Base-by-base conservation (phyloP, 495 filamentous ascomycete species). In the Penicillium malachiteum region DNA sequence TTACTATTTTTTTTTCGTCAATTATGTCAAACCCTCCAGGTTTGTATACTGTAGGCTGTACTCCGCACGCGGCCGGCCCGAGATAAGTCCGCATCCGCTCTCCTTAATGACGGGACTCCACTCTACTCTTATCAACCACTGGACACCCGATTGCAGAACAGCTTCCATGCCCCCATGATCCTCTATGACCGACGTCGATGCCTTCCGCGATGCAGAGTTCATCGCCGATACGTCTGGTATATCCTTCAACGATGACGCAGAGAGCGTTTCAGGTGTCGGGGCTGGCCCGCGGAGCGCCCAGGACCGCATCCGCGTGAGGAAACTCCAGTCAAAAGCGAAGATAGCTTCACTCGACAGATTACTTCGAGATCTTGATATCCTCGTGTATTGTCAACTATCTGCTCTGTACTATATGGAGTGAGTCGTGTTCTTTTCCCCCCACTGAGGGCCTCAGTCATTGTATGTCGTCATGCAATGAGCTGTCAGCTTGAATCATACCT, bases 321-420 rank as follows among this genome's bases (percentile, higher is more conserved):
- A 71, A 56, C 60, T 65, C 34, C 71, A 76, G 47, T 65, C 66
- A 2, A 59, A 69, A 2, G 68, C 70, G 17, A 77, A 75, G 58
- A 74, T 77, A 35, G 76, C 85, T 50, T 84, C 89, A 65, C 80
- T 94, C 53, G 85, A 84, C 60, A 77, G 86, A 48, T 71, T 95
- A 33, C 79, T 90, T 61, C 80, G 82, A 54, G 86, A 84, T 63
- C 75, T 96, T 44, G 91, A 96, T 71, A 86, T 87, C 59, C 54
- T 92, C n/a, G 83, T 92, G 32, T 92, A 91, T 66, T 85, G 85
- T 55, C 83, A 96, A 74, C 76, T 95, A 33, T 89, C 88, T 38
- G 81, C 86, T 39, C 61, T 96, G 54, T 96, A 96, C 73, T 95
- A 94, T 69, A 87, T 95, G 83, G 92, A 96, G 92, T 96, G 75